Evolutionary conservation across 2,329 filamentous ascomycete genomes (phyloP), one percentile per base, ranked within the genome.

Genomic region (Epichloe sp.): DNA sequence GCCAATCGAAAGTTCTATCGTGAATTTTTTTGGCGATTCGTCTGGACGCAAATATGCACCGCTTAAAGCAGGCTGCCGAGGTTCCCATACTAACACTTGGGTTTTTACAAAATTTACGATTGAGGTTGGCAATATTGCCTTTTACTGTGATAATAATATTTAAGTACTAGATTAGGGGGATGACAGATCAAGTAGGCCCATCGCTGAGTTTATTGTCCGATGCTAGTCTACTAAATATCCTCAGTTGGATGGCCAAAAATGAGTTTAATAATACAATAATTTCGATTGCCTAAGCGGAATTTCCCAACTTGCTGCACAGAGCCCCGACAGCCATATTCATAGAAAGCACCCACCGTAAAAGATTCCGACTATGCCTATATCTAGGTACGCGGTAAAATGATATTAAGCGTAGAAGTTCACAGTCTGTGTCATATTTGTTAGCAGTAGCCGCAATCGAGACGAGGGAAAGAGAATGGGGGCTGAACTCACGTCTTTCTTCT

Each of bases 401-500:
- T 49, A 51, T 57, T 69, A 76, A 53, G 73, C 73, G 59, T 76
- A 76, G 60, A 76, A 76, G 64, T 76, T 79, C 70, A 79, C 77
- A 35, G 77, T 79, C 76, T 79, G 41, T 4, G 4, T 31, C 11
- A 3, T 2, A 46, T 3, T 34, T 23, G 11, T 49, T 43, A 49
- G 40, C 55, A 31, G 31, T 40, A 57, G 52, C 34, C 11, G 34
- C 14, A 23, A 34, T 34, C 6, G 10, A 17, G 17, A 31, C 10
- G 6, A 6, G 14, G 34, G 8, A 14, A 6, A 4, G 19, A n/a
- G 15, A n/a, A 19, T 23, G 15, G 35, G n/a, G 15, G 15, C 3
- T 5, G 47, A 19, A 38, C 78, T 73, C 61, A 80, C 78, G 56
- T 94, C 88, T 80, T 94, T 94, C 85, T 95, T 95, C 83, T 95